Percentiles rank a stretch among this genome's conserved stretches.
Evolutionary conservation across 1,284 basidiomycete species (phyloP).

Genomic region (Irpex sp.): DNA sequence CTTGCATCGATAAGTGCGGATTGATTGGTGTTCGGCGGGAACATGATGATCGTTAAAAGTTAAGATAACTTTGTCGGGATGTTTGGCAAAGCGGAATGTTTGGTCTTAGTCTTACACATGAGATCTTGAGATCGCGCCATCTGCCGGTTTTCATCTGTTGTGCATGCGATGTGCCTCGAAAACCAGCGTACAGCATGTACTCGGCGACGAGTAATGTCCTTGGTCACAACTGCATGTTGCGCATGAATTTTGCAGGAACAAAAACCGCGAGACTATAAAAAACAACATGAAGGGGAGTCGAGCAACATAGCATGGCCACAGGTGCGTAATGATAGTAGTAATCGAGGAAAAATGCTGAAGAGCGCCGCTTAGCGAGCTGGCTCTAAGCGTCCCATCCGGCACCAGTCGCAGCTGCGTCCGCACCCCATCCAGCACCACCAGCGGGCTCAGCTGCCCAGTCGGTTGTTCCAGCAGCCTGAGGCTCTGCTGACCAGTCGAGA

Average conservation of each 20-base stretch:
- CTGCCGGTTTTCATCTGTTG: too few species aligned
- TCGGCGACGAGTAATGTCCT: neutral
- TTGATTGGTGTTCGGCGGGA: neutral
- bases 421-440: constrained; percentile 54
- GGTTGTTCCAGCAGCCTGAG: constrained; percentile 42
- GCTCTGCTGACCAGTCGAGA: constrained; percentile 84
- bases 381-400: constrained; percentile 56
- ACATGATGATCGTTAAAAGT: neutral
- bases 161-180: too few species aligned
- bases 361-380: constrained; percentile 15
- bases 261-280: constrained; percentile 6
- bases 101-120: too few species aligned
- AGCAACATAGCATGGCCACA: constrained; percentile 24
- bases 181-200: too few species aligned
- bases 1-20: too few species aligned
- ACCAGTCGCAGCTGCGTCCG: constrained; percentile 40
- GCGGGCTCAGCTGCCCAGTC: constrained; percentile 87
- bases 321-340: constrained; percentile 10
- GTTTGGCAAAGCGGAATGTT: too few species aligned
- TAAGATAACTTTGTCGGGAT: neutral
- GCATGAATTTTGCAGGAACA: constrained; percentile 8
- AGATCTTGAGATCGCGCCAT: too few species aligned
- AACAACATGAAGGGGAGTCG: constrained; percentile 7
- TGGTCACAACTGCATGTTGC: neutral
- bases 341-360: constrained; percentile 15